Evolutionary conservation across 805 yeast species (phyloP).

Genomic region (Hanseniaspora nectarophila): DNA sequence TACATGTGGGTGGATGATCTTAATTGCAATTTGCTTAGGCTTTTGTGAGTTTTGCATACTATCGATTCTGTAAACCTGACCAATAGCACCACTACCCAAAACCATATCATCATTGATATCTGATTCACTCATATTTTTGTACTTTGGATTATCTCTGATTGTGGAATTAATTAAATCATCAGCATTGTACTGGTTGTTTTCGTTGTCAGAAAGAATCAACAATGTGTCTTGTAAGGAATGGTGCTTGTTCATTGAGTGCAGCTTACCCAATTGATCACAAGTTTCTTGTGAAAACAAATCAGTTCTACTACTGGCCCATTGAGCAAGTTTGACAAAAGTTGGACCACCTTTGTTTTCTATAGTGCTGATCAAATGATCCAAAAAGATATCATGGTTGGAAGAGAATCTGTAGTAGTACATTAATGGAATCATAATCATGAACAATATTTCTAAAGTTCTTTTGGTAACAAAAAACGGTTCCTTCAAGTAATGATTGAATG

Average conservation of each 20-base stretch:
- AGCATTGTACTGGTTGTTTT: neutral
- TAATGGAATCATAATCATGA: slow-evolving; percentile 9
- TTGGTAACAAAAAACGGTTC: slow-evolving; percentile 57
- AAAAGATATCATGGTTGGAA: neutral
- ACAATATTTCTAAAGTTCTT: slow-evolving; percentile 5
- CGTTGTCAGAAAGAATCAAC: slow-evolving; percentile 35
- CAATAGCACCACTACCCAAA: slow-evolving; percentile 96
- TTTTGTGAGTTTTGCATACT: slow-evolving; percentile 36
- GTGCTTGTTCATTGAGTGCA: slow-evolving; percentile 73
- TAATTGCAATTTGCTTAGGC: slow-evolving; percentile 51
- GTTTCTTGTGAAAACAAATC: slow-evolving; percentile 75
- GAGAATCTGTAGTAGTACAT: slow-evolving; percentile 1
- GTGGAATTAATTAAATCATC: neutral
- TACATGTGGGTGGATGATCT: slow-evolving; percentile 84
- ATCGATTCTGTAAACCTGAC: slow-evolving; percentile 70
- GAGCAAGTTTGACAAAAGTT: slow-evolving; percentile 82
- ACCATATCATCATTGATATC: slow-evolving; percentile 50
- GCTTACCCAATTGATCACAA: slow-evolving; percentile 60
- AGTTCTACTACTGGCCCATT: slow-evolving; percentile 97
- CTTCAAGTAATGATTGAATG: slow-evolving; percentile 25
- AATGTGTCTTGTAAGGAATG: slow-evolving; percentile 59
- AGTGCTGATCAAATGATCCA: neutral
- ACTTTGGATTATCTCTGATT: neutral
- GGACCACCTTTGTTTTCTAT: slow-evolving; percentile 56
- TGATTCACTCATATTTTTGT: neutral